Evolutionary conservation across 768 basidiomycete genomes (phyloP), one percentile per base, ranked within the genome.

Genomic region (Mrakia frigida): DNA sequence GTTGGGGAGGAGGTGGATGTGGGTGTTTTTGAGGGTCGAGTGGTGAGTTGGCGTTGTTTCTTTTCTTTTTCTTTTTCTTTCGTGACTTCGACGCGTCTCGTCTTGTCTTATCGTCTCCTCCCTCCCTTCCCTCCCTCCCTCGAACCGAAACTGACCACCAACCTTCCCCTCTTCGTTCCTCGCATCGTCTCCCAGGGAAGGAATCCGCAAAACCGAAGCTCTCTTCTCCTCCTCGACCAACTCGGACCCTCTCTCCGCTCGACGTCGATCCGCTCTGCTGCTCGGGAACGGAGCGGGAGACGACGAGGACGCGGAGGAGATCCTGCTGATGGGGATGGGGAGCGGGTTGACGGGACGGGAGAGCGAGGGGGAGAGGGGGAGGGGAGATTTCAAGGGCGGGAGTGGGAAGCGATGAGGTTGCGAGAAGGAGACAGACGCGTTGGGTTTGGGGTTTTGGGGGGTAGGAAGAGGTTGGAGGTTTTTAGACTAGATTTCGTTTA

Each of bases 11-110:
- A 84, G 97, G 80, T 99, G 97, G 97, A 87, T 98, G 86, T 99
- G 97, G 97, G 94, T 97, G 37, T 98, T 97, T 84, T 84, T 98
- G 78, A 89, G 97, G 52, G 89, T 98, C 59, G 97, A 99, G 84
- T 99, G 96, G 97, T 96, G 35, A 52, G 70, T 68, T 16, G 1
- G 33, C 3, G 6, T 41, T 68, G 6, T 37, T 11, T 65, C 63
- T 35, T 18, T 25, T 61, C 50, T 52, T 18, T 52, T 11, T 41
- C 46, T n/a, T n/a, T n/a, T n/a, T n/a, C n/a, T n/a, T n/a, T n/a
- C n/a, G n/a, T n/a, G n/a, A n/a, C 9, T 18, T 46, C 43, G 43
- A 46, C 43, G 43, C 43, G 9, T 7, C 43, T 7, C 56, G 53
- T n/a, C 53, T n/a, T 56, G 6, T 56, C 23, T 25, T 23, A 13